phyloP scores from a whole-genome alignment of 2,329 filamentous ascomycete species.

The Fusarium brachygibbosum region DNA sequence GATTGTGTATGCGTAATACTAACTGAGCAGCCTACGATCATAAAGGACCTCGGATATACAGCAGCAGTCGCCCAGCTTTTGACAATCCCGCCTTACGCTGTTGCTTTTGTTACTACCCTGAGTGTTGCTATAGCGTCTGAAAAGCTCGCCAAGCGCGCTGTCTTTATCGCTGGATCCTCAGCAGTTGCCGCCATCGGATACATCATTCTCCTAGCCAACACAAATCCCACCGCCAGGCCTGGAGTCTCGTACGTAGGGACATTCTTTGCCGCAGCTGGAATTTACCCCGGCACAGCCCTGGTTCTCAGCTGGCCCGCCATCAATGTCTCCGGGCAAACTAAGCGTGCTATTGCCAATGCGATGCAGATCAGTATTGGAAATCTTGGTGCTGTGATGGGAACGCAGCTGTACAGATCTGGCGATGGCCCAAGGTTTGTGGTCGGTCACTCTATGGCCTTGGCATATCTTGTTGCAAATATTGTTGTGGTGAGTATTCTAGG shows the following conservation, averaged over 20 bases:
- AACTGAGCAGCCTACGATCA: slow-evolving; percentile 63
- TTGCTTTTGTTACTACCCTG: slow-evolving; percentile 72
- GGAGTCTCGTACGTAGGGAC: slow-evolving; percentile 72
- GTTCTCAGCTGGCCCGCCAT: slow-evolving; percentile 78
- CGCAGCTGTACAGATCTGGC: slow-evolving; percentile 73
- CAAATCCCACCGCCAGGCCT: slow-evolving; percentile 60
- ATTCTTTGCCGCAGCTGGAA: slow-evolving; percentile 74
- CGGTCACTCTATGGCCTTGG: slow-evolving; percentile 76
- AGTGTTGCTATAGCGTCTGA: slow-evolving; percentile 72
- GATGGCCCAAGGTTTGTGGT: slow-evolving; percentile 74
- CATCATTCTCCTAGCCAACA: slow-evolving; percentile 69
- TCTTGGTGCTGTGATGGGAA: slow-evolving; percentile 75
- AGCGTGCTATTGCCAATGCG: slow-evolving; percentile 75
- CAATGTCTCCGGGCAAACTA: slow-evolving; percentile 78
- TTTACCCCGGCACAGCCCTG: slow-evolving; percentile 74
- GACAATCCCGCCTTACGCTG: slow-evolving; percentile 74
- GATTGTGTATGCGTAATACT: rapidly evolving
- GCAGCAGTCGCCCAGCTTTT: slow-evolving; percentile 69
- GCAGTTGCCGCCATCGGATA: slow-evolving; percentile 73
- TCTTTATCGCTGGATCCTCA: slow-evolving; percentile 73
- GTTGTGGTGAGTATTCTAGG: slow-evolving; percentile 67
- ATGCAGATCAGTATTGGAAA: slow-evolving; percentile 82
- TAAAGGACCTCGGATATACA: slow-evolving; percentile 66
- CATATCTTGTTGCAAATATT: slow-evolving; percentile 72
- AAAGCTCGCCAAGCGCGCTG: slow-evolving; percentile 66